Evolutionary conservation across 768 basidiomycete species (phyloP).

Genomic region (Rhodotorula babjevae): DNA sequence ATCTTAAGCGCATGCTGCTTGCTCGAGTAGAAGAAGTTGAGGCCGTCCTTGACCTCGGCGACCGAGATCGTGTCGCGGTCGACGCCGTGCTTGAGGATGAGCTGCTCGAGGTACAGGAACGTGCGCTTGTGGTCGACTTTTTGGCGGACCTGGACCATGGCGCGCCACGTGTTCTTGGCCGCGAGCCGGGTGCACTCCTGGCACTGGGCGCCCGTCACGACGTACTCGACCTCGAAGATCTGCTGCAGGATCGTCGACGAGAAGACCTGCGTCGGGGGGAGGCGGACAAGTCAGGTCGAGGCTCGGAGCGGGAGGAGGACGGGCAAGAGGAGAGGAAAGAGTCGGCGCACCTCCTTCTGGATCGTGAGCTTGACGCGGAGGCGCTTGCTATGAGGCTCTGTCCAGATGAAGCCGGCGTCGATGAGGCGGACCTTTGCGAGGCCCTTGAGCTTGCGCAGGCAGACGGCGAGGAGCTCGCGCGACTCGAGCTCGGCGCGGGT

Average conservation of each 20-base stretch:
- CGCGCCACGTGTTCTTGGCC: slow-evolving; percentile 98
- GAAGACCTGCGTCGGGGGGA: slow-evolving; percentile 59
- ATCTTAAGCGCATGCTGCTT: slow-evolving; percentile 91
- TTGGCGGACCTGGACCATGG: slow-evolving; percentile 95
- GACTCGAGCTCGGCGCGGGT: slow-evolving; percentile 80
- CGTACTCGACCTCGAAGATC: slow-evolving; percentile 91
- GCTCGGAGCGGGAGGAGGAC: not conserved
- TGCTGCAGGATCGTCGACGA: slow-evolving; percentile 94
- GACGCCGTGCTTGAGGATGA: slow-evolving; percentile 91
- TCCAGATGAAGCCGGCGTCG: slow-evolving; percentile 99
- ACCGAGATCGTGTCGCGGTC: slow-evolving; percentile 94
- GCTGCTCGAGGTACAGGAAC: slow-evolving; percentile 92
- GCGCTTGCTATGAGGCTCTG: slow-evolving; percentile 93
- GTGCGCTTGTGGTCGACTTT: slow-evolving; percentile 98
- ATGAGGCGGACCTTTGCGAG: slow-evolving; percentile 89
- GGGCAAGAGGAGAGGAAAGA: not conserved
- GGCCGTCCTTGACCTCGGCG: slow-evolving; percentile 85
- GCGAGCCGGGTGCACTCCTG: slow-evolving; percentile 88
- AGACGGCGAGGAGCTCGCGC: slow-evolving; percentile 85
- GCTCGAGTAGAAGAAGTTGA: slow-evolving; percentile 93
- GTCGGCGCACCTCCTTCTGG: slow-evolving; percentile 79
- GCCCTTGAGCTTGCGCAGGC: slow-evolving; percentile 89
- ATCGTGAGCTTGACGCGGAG: slow-evolving; percentile 89
- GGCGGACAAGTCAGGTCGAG: no score
- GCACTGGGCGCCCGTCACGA: slow-evolving; percentile 92